These are phyloP conservation scores for Pythium aquatile DNA, from an alignment of 352 stramenopile species.

Conservation along the genomic window DNA sequence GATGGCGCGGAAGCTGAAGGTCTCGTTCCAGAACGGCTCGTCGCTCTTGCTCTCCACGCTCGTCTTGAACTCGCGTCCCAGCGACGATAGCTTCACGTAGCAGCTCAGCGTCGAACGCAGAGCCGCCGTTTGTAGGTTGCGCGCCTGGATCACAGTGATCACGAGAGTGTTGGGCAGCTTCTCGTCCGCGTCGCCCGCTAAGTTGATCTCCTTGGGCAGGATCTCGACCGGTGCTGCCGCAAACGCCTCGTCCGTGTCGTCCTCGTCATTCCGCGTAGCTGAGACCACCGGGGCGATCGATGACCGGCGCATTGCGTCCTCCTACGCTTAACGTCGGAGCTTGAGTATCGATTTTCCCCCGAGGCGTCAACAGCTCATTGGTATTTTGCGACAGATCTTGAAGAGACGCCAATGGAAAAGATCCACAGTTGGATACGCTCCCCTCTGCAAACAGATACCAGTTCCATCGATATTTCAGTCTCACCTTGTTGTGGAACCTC, in stretches of 20 bases:
- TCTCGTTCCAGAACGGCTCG: constrained; percentile 75
- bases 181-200: constrained; percentile 48
- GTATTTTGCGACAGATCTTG: neutral
- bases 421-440: no score
- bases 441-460: no score
- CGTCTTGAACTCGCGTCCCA: constrained; percentile 68
- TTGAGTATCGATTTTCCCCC: neutral
- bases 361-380: neutral
- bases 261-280: neutral
- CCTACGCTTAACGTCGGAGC: no score
- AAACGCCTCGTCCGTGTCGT: constrained; percentile 21
- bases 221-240: constrained; percentile 51
- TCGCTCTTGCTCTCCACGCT: constrained; percentile 60
- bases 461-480: no score
- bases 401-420: neutral
- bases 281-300: constrained; percentile 1
- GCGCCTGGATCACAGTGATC: constrained; percentile 69
- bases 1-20: constrained; percentile 64
- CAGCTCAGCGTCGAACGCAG: constrained; percentile 64
- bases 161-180: constrained; percentile 71
- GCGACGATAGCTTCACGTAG: constrained; percentile 71
- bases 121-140: constrained; percentile 39
- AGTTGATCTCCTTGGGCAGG: constrained; percentile 51
- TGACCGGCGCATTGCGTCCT: constrained; percentile 13
- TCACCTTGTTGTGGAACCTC: no score